phyloP scores from a whole-genome alignment of 2,329 filamentous ascomycete species.

The Colletotrichum sp. region DNA sequence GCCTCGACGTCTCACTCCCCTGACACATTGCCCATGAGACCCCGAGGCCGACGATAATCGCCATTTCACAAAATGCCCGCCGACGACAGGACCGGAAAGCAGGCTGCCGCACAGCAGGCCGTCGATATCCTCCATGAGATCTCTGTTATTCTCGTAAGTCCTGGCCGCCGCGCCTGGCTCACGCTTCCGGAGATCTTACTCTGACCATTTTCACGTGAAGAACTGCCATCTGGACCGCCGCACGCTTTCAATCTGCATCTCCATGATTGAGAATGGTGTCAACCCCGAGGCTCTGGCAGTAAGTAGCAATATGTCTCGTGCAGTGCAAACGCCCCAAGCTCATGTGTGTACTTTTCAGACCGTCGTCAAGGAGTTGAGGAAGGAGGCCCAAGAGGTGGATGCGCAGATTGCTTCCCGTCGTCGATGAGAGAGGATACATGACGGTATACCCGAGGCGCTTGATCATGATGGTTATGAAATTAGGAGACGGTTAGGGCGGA shows the following conservation, averaged over 20 bases:
- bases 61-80: not conserved
- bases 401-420: conserved; percentile 39
- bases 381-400: conserved; percentile 58
- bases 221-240: conserved; percentile 93
- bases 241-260: conserved; percentile 92
- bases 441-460: not conserved
- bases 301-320: conserved; percentile 39
- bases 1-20: not conserved
- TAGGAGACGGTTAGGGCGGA: not conserved
- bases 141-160: conserved; percentile 82
- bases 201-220: conserved; percentile 48
- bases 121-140: conserved; percentile 87
- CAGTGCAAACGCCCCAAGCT: not conserved
- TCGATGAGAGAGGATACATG: conserved; percentile 16
- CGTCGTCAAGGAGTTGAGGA: conserved; percentile 65
- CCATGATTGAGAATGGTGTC: conserved; percentile 95
- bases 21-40: not conserved
- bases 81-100: conserved; percentile 66
- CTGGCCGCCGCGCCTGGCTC: not conserved
- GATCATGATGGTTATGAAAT: not conserved
- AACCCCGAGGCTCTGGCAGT: conserved; percentile 95
- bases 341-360: conserved; percentile 43
- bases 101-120: conserved; percentile 79
- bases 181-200: not conserved
- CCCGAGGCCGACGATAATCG: not conserved